Evolutionary conservation across 139 green algal genomes (phyloP).

Genomic region (Chlamydomonas urium): DNA sequence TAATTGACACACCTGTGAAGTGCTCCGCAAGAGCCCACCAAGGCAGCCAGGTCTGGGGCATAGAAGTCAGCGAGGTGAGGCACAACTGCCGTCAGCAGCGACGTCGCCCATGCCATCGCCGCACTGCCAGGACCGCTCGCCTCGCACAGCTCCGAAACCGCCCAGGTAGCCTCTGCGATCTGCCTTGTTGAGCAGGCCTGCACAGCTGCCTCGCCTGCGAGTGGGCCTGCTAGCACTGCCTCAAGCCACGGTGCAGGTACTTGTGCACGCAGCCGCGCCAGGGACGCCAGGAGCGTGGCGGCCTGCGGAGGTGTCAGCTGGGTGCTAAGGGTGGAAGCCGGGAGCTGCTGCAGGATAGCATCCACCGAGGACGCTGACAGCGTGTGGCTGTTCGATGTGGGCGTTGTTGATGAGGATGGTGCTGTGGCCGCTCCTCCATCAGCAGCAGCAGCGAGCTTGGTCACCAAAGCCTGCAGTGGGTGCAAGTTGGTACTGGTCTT

Average conservation of each 20-base stretch:
- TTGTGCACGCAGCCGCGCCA: neutral
- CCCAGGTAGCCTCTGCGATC: slow-evolving; percentile 2
- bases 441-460: too few species aligned
- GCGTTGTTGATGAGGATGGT: too few species aligned
- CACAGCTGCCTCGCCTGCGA: neutral
- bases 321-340: neutral
- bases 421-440: too few species aligned
- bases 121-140: neutral
- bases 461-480: too few species aligned
- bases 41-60: neutral
- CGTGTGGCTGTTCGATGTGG: neutral
- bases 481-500: too few species aligned
- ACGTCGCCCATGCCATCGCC: neutral
- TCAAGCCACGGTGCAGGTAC: neutral
- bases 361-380: neutral
- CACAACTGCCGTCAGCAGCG: neutral
- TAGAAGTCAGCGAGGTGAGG: slow-evolving; percentile 8
- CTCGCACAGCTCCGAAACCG: slow-evolving; percentile 2
- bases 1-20: neutral
- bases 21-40: neutral
- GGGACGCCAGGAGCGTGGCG: neutral
- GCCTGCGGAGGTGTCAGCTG: neutral
- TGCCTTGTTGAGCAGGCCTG: neutral
- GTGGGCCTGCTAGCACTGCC: neutral
- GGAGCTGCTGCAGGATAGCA: neutral